Evolutionary conservation across 768 basidiomycete species (phyloP).

Genomic region (Rhizopogon sp.): DNA sequence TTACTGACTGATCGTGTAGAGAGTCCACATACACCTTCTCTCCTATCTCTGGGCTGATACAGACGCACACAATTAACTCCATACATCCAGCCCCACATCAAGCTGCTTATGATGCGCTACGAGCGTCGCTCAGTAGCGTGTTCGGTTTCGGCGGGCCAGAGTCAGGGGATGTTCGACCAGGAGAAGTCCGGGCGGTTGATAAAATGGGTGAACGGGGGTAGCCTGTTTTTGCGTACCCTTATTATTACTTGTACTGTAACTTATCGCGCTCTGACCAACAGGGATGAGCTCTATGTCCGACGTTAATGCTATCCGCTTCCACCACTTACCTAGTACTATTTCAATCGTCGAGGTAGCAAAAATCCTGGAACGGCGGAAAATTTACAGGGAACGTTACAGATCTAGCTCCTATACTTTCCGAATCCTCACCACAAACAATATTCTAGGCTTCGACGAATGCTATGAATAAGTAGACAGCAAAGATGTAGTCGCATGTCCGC

Average conservation of each 20-base stretch:
- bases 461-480: too few relatives aligned
- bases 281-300: not conserved
- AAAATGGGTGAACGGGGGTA: not conserved
- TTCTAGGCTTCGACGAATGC: too few relatives aligned
- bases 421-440: too few relatives aligned
- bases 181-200: conserved; percentile 7
- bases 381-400: too few relatives aligned
- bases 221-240: not conserved
- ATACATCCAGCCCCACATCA: conserved; percentile 75
- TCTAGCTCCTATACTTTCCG: too few relatives aligned
- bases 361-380: too few relatives aligned
- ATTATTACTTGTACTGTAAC: not conserved
- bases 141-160: conserved; percentile 16
- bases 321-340: not conserved
- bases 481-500: too few relatives aligned
- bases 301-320: not conserved
- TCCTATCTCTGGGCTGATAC: conserved; percentile 57
- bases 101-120: conserved; percentile 61
- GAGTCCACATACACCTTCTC: conserved; percentile 74
- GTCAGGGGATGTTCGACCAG: conserved; percentile 12
- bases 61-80: conserved; percentile 63
- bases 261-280: not conserved
- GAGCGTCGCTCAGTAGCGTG: conserved; percentile 23
- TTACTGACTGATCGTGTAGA: conserved; percentile 28
- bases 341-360: not conserved